Percentiles rank a stretch among this genome's conserved stretches.
phyloP scores from a whole-genome alignment of 1,284 basidiomycete genomes.

The Cryptococcus sp. region DNA sequence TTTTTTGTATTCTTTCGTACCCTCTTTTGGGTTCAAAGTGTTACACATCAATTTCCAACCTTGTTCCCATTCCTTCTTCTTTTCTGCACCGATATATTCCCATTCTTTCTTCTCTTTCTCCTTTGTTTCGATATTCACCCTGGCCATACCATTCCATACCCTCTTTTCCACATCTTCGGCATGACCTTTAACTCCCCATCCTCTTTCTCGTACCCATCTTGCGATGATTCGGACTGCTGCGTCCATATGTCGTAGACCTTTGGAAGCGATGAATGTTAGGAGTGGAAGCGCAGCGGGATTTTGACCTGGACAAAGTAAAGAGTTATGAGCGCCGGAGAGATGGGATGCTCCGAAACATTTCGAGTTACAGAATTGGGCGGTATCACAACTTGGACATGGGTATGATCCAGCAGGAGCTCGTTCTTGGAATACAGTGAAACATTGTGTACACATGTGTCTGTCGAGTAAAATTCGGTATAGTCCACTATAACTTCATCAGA shows the following conservation, averaged over 20 bases:
- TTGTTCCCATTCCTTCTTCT: background rate
- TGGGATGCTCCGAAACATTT: slow-evolving; percentile 59
- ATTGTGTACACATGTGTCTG: slow-evolving; percentile 34
- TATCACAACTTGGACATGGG: slow-evolving; percentile 34
- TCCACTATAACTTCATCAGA: slow-evolving; percentile 9
- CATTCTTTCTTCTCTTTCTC: slow-evolving; percentile 39
- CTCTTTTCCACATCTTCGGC: slow-evolving; percentile 24
- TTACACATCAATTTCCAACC: slow-evolving; percentile 4
- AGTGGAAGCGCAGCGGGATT: slow-evolving; percentile 65
- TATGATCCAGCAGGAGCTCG: slow-evolving; percentile 22
- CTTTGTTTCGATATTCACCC: slow-evolving; percentile 31
- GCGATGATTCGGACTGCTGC: slow-evolving; percentile 64
- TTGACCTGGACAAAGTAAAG: slow-evolving; percentile 66
- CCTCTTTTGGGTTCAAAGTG: slow-evolving; percentile 27
- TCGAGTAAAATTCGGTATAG: slow-evolving; percentile 17
- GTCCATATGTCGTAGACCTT: slow-evolving; percentile 69
- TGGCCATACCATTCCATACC: slow-evolving; percentile 39
- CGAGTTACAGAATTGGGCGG: slow-evolving; percentile 70
- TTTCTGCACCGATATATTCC: slow-evolving; percentile 18
- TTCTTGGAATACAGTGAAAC: slow-evolving; percentile 26
- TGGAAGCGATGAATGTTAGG: slow-evolving; percentile 57
- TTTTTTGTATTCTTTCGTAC: slow-evolving; percentile 9
- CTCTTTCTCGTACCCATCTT: slow-evolving; percentile 58
- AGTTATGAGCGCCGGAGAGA: slow-evolving; percentile 58
- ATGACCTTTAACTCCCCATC: slow-evolving; percentile 55